Evolutionary conservation across 108 stramenopile genomes (phyloP).

Genomic region (Cyclotella distinguenda): DNA sequence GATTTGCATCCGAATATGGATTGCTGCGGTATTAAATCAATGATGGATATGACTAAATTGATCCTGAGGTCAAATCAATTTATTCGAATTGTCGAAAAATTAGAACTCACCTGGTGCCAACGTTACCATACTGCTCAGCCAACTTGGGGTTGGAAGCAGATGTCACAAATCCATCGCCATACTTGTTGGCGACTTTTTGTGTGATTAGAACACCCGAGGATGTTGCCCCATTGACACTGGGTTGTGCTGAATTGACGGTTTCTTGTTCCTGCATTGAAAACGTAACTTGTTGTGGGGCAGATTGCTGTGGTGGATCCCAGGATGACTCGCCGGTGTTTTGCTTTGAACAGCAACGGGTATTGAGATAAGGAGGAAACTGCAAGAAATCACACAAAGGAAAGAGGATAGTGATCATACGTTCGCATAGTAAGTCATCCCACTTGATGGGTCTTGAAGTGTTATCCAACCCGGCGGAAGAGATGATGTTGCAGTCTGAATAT

Average conservation of each 20-base stretch:
- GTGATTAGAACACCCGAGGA: constrained; percentile 30
- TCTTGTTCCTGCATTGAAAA: constrained; percentile 15
- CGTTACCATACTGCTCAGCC: constrained; percentile 84
- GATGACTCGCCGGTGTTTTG: constrained; percentile 80
- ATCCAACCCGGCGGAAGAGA: constrained; percentile 78
- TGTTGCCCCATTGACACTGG: constrained; percentile 11
- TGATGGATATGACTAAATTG: background rate
- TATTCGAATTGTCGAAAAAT: background rate
- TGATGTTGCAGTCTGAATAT: constrained; percentile 9
- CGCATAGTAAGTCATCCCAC: constrained; percentile 78
- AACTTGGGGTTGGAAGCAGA: constrained; percentile 85
- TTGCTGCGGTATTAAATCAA: constrained; percentile 39
- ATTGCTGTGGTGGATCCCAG: constrained; percentile 74
- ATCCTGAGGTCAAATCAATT: background rate
- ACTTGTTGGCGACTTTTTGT: constrained; percentile 71
- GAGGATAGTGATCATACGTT: constrained; percentile 34
- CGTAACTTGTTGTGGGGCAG: constrained; percentile 33
- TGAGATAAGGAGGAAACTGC: background rate
- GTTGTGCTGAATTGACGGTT: constrained; percentile 8
- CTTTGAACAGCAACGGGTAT: background rate
- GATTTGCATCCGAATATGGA: constrained; percentile 68
- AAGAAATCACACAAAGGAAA: background rate
- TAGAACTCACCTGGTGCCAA: constrained; percentile 70
- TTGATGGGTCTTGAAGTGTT: constrained; percentile 73
- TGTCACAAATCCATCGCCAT: constrained; percentile 89